Conservation (phyloP, 768 basidiomycete genomes). For the Naganishia vishniacii region DNA sequence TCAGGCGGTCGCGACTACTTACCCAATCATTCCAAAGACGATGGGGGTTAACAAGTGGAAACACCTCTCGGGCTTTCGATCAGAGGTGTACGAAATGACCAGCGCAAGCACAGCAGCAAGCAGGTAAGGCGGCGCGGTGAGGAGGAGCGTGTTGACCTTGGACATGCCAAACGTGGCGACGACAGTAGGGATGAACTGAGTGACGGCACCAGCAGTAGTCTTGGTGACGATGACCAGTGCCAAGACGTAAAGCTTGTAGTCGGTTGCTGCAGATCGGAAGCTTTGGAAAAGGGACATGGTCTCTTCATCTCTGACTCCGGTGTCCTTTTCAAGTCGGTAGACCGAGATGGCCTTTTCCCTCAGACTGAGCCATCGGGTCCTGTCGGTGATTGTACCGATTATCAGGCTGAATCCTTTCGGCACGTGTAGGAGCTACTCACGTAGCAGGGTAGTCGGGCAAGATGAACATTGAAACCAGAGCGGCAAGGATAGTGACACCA, state of each 20-base stretch:
- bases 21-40: constrained; percentile 33
- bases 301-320: constrained; percentile 34
- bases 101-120: constrained; percentile 32
- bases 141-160: constrained; percentile 28
- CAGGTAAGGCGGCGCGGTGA: constrained; percentile 41
- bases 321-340: constrained; percentile 30
- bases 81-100: constrained; percentile 32
- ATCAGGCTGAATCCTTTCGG: not conserved
- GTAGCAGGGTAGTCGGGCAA: constrained; percentile 27
- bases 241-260: constrained; percentile 36
- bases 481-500: constrained; percentile 27
- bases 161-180: constrained; percentile 35
- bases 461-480: constrained; percentile 18
- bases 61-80: constrained; percentile 32
- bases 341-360: constrained; percentile 27
- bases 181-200: constrained; percentile 38
- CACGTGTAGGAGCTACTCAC: not conserved
- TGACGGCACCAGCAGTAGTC: constrained; percentile 39
- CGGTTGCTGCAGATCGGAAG: constrained; percentile 31
- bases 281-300: constrained; percentile 23
- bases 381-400: not conserved
- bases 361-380: constrained; percentile 16
- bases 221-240: constrained; percentile 40
- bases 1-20: not conserved
- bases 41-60: constrained; percentile 34